A percentile compares a stretch with the other conserved stretches of the same genome.
Evolutionary conservation across 2,329 filamentous ascomycete species (phyloP).

Genomic region (Aspergillus latus): DNA sequence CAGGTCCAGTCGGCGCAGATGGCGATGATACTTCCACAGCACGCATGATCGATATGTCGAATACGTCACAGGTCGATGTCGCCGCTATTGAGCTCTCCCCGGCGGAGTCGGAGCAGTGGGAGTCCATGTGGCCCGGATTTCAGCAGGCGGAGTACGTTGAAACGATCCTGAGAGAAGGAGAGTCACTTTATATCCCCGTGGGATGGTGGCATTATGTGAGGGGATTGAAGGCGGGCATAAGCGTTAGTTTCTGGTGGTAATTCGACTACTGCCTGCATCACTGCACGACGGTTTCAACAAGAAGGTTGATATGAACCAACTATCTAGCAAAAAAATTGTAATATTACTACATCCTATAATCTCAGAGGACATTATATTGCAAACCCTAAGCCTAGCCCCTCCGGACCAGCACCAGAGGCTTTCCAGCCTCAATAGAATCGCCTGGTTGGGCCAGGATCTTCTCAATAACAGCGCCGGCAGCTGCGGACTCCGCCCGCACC

Average conservation of each 20-base stretch:
- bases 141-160: constrained; percentile 67
- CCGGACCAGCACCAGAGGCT: constrained; percentile 32
- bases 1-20: neutral
- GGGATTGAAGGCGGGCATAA: constrained; percentile 82
- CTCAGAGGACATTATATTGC: neutral
- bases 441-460: constrained; percentile 44
- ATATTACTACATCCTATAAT: neutral
- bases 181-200: constrained; percentile 83
- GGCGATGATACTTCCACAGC: constrained; percentile 1
- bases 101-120: constrained; percentile 43
- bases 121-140: constrained; percentile 57
- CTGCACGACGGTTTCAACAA: neutral
- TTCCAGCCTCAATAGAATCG: constrained; percentile 39
- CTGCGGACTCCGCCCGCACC: constrained; percentile 35
- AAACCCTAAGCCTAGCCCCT: constrained; percentile 9
- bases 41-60: constrained; percentile 75
- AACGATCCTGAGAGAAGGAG: constrained; percentile 73
- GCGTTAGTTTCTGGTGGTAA: constrained; percentile 97
- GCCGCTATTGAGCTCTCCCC: constrained; percentile 62
- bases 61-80: constrained; percentile 80
- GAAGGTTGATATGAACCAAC: neutral
- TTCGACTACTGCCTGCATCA: neutral
- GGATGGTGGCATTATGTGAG: constrained; percentile 99
- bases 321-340: neutral
- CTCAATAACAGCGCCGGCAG: constrained; percentile 34